Base-by-base conservation (phyloP, 768 basidiomycete genomes). In the Serendipita sp. region DNA sequence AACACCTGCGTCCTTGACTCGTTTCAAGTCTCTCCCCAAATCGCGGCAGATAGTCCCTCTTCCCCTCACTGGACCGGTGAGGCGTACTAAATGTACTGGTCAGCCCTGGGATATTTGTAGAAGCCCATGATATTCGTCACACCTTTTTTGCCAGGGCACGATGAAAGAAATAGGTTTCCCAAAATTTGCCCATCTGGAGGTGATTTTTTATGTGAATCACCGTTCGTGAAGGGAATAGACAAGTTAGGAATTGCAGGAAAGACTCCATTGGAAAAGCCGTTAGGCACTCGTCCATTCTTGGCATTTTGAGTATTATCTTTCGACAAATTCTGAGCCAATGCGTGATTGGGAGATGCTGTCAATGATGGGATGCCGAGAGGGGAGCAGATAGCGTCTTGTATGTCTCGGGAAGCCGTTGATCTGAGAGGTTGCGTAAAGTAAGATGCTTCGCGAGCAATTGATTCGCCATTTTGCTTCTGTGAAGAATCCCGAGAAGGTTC, bases 71-170 rank as follows among this genome's bases (percentile, higher is more conserved):
- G 88, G 85, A 2, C 89, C 89, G 60, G 77, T 76, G 26, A 89
- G 74, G 62, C 89, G 82, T 17, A 89, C 86, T 88, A 51, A 16
- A 33, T 58, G 30, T 44, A 16, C 28, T 24, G 14, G 14, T 38
- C 38, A 38, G 38, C 14, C 7, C 7, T 14, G 7, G 41, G 13
- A 48, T 76, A 67, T 13, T 77, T 26, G 14, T 33, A 43, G 43
- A n/a, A 3, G 22, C 42, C 2, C 24, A 20, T 24, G 33, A 43
- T 22, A 45, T 62, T 16, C 20, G 9, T 64, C 72, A 9, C 31
- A 85, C 86, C 85, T 79, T 96, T 92, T 73, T 98, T 98, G 3
- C 94, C 94, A 2, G 94, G 94, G 74, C 95, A 97, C 3, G 89
- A 92, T 3, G 88, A 91, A 33, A 97, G 72, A 60, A 86, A 79